Evolutionary conservation across 106 monocot species (phyloP).

Genomic region (Hemerocallis citrina): DNA sequence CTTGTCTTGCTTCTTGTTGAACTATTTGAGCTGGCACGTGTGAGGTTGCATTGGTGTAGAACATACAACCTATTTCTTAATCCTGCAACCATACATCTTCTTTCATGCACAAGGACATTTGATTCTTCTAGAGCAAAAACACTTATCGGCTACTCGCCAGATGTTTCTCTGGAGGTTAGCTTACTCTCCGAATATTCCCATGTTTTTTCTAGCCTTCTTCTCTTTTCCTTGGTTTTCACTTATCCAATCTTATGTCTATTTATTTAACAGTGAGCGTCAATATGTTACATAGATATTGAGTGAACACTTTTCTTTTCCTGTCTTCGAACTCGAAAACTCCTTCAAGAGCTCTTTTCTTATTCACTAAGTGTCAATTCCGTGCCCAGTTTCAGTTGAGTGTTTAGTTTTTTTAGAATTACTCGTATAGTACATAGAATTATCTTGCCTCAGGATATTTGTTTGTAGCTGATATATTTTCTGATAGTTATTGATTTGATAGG

Average conservation of each 20-base stretch:
- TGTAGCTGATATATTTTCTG: not conserved
- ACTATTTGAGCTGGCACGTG: slow-evolving; percentile 22
- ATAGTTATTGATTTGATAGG: slow-evolving; percentile 1
- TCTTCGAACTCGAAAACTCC: not conserved
- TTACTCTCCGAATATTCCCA: not conserved
- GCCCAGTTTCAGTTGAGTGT: not conserved
- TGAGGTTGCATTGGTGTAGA: slow-evolving; percentile 23
- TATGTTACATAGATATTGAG: no score
- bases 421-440: not conserved
- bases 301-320: not conserved
- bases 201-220: not conserved
- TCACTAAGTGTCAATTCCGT: not conserved
- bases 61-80: slow-evolving; percentile 14
- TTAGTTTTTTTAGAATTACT: not conserved
- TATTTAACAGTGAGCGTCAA: no score
- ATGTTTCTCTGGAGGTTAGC: slow-evolving; percentile 65
- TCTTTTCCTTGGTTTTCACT: not conserved
- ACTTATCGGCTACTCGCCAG: slow-evolving; percentile 58
- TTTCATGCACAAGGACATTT: slow-evolving; percentile 68
- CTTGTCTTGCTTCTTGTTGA: slow-evolving; percentile 25
- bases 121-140: slow-evolving; percentile 63
- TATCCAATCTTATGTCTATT: no score
- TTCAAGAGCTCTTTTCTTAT: not conserved
- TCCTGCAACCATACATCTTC: slow-evolving; percentile 21
- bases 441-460: slow-evolving; percentile 2